Conservation (phyloP, 2,329 filamentous ascomycete genomes). For the Metarhizium robertsii region DNA sequence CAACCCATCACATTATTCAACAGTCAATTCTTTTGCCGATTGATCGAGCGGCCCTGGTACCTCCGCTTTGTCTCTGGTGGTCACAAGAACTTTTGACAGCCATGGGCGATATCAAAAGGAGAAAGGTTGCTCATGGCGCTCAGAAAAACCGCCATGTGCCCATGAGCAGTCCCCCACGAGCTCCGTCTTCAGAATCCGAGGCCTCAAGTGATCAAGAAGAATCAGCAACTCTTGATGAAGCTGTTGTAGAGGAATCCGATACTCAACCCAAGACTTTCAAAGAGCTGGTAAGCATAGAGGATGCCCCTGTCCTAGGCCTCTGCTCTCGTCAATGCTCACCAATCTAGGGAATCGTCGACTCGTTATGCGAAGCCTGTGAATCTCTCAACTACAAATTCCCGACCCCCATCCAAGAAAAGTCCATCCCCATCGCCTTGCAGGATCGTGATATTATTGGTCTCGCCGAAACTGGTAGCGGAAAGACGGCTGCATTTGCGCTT, state of each 20-base stretch:
- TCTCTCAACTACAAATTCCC: constrained; percentile 74
- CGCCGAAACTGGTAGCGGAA: constrained; percentile 91
- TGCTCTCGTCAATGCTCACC: background rate
- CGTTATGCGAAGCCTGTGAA: constrained; percentile 80
- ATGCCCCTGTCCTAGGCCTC: background rate
- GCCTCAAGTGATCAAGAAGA: constrained; percentile 15
- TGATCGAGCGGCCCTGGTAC: background rate
- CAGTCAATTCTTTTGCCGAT: too few species aligned
- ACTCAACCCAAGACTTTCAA: constrained; percentile 52
- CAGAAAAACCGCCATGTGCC: constrained; percentile 11
- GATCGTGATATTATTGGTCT: constrained; percentile 85
- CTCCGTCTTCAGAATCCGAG: constrained; percentile 4
- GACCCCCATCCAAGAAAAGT: constrained; percentile 79
- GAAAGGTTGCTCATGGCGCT: constrained; percentile 27
- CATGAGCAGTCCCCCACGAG: background rate
- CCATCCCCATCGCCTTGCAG: constrained; percentile 72
- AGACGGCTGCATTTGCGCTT: constrained; percentile 89
- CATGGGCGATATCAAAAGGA: constrained; percentile 30
- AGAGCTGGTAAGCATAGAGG: constrained; percentile 40
- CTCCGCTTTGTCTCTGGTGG: background rate
- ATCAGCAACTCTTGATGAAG: constrained; percentile 24
- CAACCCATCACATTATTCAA: too few species aligned
- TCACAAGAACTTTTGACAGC: constrained; percentile 1
- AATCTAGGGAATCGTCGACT: constrained; percentile 68
- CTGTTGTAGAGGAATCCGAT: constrained; percentile 20